Base-by-base conservation (phyloP, 768 basidiomycete species). In the Rubroboletus pulcherrimus region DNA sequence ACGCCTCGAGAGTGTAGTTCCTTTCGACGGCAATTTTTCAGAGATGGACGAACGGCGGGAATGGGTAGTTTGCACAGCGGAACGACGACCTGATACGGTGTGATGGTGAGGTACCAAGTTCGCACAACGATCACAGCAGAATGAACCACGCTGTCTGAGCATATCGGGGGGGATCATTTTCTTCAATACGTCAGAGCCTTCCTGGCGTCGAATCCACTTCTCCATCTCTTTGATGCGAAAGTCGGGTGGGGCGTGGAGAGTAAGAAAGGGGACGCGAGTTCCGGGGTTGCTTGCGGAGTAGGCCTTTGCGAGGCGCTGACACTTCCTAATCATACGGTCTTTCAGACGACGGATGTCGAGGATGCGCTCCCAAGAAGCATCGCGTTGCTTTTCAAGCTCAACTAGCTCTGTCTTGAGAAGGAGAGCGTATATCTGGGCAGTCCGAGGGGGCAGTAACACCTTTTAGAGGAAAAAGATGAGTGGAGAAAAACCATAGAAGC, bases 321-420 rank as follows among this genome's bases (percentile, higher is more conserved):
- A 89, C 64, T 89, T 90, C 69, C 87, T 84, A 58, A 89, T 83
- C 87, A 89, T 88, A 55, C 88, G 81, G 67, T 90, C 87, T 74
- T 90, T 90, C 63, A 90, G 76, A 59, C 83, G 87, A 14, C 87
- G 86, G 46, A 90, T 86, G 66, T 88, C 80, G 58, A 87, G 74
- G 63, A 90, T 79, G 58, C 83, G 81, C 46, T 86, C 80, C 86
- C 85, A 89, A 55, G 81, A 80, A 21, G 84, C 76, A 34, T 72
- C 64, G 4, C 73, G 74, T 54, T 81, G 81, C 69, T 81, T 85
- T 40, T 75, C 75, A 21, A 90, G 78, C 64, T 89, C 88, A 29
- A 73, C 71, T 6, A 73, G 70, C 69, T 90, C 88, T 39, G 82
- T 74, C 61, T 81, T 81, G 41, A 89, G 74, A 21, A 90, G 78